phyloP scores from a whole-genome alignment of 2,329 filamentous ascomycete genomes.

The Cercospora zeina region DNA sequence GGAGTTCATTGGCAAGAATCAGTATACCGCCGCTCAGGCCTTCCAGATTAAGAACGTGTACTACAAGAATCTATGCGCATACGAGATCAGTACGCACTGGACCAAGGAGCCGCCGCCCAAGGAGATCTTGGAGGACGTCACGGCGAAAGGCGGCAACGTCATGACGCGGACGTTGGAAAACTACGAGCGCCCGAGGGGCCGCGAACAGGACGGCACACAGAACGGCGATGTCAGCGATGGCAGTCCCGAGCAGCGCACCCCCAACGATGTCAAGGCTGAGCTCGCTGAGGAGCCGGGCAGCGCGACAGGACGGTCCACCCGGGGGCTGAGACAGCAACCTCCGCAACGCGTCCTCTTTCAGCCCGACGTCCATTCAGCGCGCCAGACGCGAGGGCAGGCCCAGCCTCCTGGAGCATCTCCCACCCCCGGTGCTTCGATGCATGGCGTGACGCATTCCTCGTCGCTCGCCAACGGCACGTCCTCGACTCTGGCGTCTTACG shows the following conservation, averaged over 20 bases:
- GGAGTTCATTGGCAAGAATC: constrained; percentile 71
- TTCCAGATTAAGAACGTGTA: constrained; percentile 85
- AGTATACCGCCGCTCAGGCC: constrained; percentile 77
- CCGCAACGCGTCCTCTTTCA: constrained; percentile 83
- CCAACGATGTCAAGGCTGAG: constrained; percentile 54
- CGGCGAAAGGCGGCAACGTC: constrained; percentile 80
- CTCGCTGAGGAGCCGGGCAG: constrained; percentile 52
- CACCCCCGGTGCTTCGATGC: constrained; percentile 51
- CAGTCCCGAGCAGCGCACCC: constrained; percentile 51
- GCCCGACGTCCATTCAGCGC: constrained; percentile 68
- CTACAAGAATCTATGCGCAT: constrained; percentile 82
- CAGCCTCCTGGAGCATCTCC: constrained; percentile 42
- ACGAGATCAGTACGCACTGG: constrained; percentile 77
- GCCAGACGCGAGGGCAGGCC: constrained; percentile 59
- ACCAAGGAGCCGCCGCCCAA: constrained; percentile 80
- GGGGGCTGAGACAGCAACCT: constrained; percentile 67
- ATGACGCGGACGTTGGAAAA: constrained; percentile 77
- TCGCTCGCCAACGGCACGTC: constrained; percentile 37
- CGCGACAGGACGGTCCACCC: constrained; percentile 38
- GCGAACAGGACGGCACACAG: constrained; percentile 49
- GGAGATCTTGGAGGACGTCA: constrained; percentile 77
- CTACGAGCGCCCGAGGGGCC: constrained; percentile 57
- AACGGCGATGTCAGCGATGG: constrained; percentile 57
- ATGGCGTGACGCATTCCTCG: constrained; percentile 47
- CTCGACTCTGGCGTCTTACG: constrained; percentile 65